Base-by-base conservation (phyloP, 805 yeast species). In the Grigorovia yakushimaensis region DNA sequence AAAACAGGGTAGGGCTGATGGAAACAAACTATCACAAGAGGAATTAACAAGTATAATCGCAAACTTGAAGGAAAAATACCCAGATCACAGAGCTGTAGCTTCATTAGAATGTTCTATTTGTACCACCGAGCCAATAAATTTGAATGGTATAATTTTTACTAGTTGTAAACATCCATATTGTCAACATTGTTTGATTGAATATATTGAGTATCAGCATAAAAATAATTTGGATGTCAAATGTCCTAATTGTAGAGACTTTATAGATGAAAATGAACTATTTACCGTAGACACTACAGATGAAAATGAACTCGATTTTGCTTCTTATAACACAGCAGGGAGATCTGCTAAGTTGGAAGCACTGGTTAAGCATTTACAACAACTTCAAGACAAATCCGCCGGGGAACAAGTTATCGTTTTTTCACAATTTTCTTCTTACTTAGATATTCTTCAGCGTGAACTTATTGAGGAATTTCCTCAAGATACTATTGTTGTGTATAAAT, bases 331-430 rank as follows among this genome's bases (percentile, higher is more conserved):
- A 2, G 54, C 66, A 4, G 20, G 23, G 17, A 73, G 80, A 43
- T 82, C 95, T 0, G 77, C 94, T 0, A 88, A 88, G 61, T 70
- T 86, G 13, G 77, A 78, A 53, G 88, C 94, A 0, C 68, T 88
- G 22, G 49, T 85, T 5, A 65, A 71, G 4, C 88, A 84, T 57
- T 63, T 88, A 17, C 68, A 76, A 36, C 66, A 65, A 23, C 65
- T 84, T 15, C 73, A 72, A 47, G 77, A 73, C 22, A 77, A 76
- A 15, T 71, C 76, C 8, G 77, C 82, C 0, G 79, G 79, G 15
- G 86, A 81, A 49, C 88, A 84, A 56, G 78, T 84, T 3, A 88
- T 91, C 44, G 89, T 91, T 0, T 91, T 91, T 59, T 88, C 96
- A 1, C 97, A 91, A 56, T 89, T 89, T 57, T 84, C 96, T 0